A percentile compares a stretch with the other conserved stretches of the same genome.
Conservation (phyloP, 106 monocot species). For the Iris macrosiphon region DNA sequence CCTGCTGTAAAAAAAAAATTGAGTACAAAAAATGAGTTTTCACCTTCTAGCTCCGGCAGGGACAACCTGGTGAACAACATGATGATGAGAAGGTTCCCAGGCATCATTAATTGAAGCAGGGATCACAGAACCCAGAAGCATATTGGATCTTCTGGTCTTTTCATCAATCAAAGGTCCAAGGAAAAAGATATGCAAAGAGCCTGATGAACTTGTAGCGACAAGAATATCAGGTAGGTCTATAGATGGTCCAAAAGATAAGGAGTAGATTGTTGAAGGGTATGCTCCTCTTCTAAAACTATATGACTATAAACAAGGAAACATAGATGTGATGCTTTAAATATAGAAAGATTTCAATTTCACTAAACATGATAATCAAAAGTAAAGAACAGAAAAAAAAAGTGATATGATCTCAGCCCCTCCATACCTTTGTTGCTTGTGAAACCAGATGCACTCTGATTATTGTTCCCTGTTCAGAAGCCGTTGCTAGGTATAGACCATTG, state of each 20-base stretch:
- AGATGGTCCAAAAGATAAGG: slow-evolving; percentile 87
- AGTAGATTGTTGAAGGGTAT: slow-evolving; percentile 90
- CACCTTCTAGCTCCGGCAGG: slow-evolving; percentile 72
- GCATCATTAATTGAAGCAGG: slow-evolving; percentile 72
- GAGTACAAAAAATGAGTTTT: background rate
- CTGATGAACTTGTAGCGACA: slow-evolving; percentile 82
- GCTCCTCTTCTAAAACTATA: slow-evolving; percentile 91
- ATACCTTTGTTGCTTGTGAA: slow-evolving; percentile 88
- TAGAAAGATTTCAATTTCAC: no score
- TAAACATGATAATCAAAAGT: background rate
- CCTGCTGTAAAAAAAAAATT: no score
- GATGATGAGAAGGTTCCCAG: slow-evolving; percentile 69
- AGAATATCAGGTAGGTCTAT: slow-evolving; percentile 82
- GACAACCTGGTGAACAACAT: slow-evolving; percentile 74
- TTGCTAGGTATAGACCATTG: slow-evolving; percentile 80
- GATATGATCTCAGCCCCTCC: no score
- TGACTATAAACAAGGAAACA: no score
- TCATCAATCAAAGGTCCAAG: slow-evolving; percentile 48
- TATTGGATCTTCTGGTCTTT: slow-evolving; percentile 45
- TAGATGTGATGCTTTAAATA: no score
- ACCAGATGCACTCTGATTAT: slow-evolving; percentile 92
- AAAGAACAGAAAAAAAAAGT: background rate
- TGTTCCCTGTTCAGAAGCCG: slow-evolving; percentile 95
- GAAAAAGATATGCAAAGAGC: slow-evolving; percentile 83
- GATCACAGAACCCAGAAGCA: slow-evolving; percentile 64